These are phyloP conservation scores for Sonneratia caseolaris DNA, from an alignment of 345 rosid species.

Conservation along the genomic window DNA sequence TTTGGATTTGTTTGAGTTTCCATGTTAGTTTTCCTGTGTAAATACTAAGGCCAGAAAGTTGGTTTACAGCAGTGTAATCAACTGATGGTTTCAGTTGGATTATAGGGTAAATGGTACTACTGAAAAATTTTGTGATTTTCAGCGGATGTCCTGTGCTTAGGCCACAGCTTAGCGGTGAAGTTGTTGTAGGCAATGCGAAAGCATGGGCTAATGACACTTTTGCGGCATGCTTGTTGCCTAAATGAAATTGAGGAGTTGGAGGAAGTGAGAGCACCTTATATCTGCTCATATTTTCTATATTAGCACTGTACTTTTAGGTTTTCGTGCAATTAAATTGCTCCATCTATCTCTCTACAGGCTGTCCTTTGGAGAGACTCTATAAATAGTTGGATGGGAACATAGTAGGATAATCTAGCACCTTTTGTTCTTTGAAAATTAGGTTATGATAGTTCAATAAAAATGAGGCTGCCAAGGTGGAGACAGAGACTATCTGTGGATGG, in stretches of 20 bases:
- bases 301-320: not conserved
- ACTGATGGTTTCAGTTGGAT: not conserved
- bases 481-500: not conserved
- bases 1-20: not conserved
- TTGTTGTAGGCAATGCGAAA: not conserved
- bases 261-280: not conserved
- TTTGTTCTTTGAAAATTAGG: not conserved
- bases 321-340: not conserved
- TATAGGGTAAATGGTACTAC: not conserved
- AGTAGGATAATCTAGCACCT: not conserved
- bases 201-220: not conserved
- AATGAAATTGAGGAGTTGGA: not conserved
- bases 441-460: not conserved
- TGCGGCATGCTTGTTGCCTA: not conserved
- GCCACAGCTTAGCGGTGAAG: not conserved
- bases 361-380: not conserved
- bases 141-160: not conserved
- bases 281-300: not conserved
- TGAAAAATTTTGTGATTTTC: not conserved
- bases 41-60: not conserved
- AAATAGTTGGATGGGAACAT: not conserved
- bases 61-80: not conserved
- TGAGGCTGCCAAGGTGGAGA: not conserved
- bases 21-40: not conserved
- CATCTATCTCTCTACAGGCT: not conserved